phyloP scores from a whole-genome alignment of 23 red algal genomes.

The Chondrus crispus region DNA sequence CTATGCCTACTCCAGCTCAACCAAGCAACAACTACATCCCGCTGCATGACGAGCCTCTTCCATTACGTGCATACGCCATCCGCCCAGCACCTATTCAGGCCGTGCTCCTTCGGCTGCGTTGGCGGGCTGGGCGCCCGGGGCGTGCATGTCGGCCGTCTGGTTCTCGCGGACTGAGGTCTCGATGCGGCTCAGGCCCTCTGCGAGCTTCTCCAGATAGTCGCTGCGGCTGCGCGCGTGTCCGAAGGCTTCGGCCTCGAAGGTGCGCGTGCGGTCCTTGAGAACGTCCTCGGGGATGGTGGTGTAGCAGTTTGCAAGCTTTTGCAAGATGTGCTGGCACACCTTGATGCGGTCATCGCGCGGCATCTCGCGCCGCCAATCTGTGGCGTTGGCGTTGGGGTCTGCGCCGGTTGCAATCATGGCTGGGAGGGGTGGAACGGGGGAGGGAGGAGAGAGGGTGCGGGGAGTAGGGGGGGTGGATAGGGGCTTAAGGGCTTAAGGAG shows the following conservation, averaged over 20 bases:
- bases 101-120: too few species aligned
- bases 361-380: constrained; percentile 36
- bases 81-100: too few species aligned
- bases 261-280: constrained; percentile 18
- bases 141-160: too few species aligned
- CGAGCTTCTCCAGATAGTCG: constrained; percentile 58
- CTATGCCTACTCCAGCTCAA: too few species aligned
- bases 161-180: not conserved
- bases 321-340: constrained; percentile 55
- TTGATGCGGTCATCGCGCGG: constrained; percentile 43
- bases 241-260: constrained; percentile 44
- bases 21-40: too few species aligned
- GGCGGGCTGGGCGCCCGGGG: too few species aligned
- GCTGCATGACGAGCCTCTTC: too few species aligned
- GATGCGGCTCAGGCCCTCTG: constrained; percentile 37
- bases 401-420: not conserved
- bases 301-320: constrained; percentile 28
- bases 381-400: not conserved
- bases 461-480: not conserved
- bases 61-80: too few species aligned
- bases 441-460: not conserved
- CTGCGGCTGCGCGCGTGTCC: constrained; percentile 2
- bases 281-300: not conserved
- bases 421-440: not conserved
- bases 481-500: too few species aligned